phyloP scores from a whole-genome alignment of 148 eudicot species.

The Chenopodium berlandieri region DNA sequence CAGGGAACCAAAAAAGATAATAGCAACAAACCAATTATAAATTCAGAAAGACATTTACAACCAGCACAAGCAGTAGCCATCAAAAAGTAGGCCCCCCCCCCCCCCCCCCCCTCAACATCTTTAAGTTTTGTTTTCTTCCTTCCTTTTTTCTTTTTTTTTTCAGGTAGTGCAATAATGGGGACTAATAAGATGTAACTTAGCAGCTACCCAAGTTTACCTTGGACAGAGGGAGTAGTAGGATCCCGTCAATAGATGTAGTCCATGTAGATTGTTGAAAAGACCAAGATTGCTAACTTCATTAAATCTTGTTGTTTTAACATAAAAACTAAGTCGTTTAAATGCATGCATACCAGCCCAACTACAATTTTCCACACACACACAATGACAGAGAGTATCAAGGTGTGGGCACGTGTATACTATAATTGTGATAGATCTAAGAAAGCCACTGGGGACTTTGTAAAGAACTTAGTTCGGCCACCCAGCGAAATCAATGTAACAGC shows the following conservation, averaged over 20 bases:
- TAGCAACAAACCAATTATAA: neutral
- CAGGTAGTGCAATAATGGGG: no score
- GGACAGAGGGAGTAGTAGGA: no score
- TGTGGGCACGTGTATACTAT: neutral
- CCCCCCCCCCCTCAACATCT: no score
- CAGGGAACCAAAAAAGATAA: neutral
- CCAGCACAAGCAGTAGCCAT: neutral
- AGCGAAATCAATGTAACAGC: no score
- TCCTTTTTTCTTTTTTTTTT: no score
- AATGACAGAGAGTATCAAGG: neutral
- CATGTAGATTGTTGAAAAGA: no score
- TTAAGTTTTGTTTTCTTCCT: no score
- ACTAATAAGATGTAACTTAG: no score
- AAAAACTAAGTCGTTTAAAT: neutral
- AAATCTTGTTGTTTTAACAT: neutral
- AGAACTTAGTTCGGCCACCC: no score
- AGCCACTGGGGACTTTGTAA: neutral
- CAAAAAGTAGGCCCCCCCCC: neutral
- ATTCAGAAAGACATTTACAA: neutral
- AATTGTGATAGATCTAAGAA: neutral
- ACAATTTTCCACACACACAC: neutral
- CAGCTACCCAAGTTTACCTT: no score
- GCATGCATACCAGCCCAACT: neutral
- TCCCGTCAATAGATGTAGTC: no score
- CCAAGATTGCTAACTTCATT: no score